Base-by-base conservation (phyloP, 2,329 filamentous ascomycete species). In the Alternaria incomplexa region DNA sequence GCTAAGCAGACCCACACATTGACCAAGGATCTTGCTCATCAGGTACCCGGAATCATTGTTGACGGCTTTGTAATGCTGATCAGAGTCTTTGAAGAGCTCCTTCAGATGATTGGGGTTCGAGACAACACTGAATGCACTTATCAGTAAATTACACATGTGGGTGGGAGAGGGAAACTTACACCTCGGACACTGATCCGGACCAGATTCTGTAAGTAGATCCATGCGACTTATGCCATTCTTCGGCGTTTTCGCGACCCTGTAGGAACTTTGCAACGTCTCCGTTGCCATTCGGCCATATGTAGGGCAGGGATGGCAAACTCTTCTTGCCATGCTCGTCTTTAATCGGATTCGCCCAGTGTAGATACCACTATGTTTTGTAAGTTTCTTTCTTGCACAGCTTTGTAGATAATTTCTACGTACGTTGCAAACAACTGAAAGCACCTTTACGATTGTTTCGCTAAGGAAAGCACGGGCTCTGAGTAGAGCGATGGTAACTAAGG, bases 1-100 rank as follows among this genome's bases (percentile, higher is more conserved):
- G 32, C 73, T 81, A 50, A 84, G 67, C 0, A 84, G 69, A 2
- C 82, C 83, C 0, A 85, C 58, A 63, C 83, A 84, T 55, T 78
- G 60, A 0, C 83, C 83, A 0, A 85, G 75, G 0, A 85, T 65
- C 46, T 81, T 61, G 30, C 78, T 68, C 68, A 84, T 66, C 2
- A 80, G 48, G 25, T 69, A 83, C 2, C 83, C 83, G 0, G 79
- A 75, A 63, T 84, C 74, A 59, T 81, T 83, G 62, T 80, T 78
- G 3, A 59, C 44, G 3, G 81, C 82, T 64, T 85, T 84, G 23
- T 61, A 48, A 63, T 85, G 83, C 50, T 71, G 73, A 58, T 83
- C 73, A 0, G 83, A 85, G 63, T 85, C 83, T 46, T 72, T 75
- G 64, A 82, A 83, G 6, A 83, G 70, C 0, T 61, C 56, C 61